Evolutionary conservation across 495 filamentous ascomycete genomes (phyloP), one percentile per base, ranked within the genome.

Genomic region (Talaromyces wortmannii): DNA sequence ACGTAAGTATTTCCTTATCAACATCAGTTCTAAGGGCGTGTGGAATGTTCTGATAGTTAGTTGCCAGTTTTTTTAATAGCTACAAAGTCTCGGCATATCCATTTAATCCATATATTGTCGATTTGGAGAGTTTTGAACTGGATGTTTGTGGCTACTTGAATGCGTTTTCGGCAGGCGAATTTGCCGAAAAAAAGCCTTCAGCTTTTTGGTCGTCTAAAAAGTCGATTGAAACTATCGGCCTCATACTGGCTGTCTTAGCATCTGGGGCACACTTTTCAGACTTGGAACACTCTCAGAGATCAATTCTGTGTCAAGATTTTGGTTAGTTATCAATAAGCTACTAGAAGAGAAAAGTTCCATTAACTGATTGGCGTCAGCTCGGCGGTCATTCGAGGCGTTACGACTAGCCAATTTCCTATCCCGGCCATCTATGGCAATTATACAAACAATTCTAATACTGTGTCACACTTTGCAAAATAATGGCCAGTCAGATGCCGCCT

Each of bases 241-340:
- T 63, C 55, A 23, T 83, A 0, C 69, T 83, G 48, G 79, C 79
- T 3, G 74, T 71, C 0, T 55, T 83, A 16, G 76, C 77, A 8
- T 72, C 73, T 31, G 79, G 79, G 7, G 75, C 71, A 17, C 79
- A 83, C 59, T 80, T 68, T 59, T 79, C 77, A 1, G 68, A 69
- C 44, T 55, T 79, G 12, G 68, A 65, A 6, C 59, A 67, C 43
- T 58, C 67, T 2, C 57, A 64, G 23, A 59, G 70, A 5, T 61
- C 64, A 1, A 63, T 68, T 15, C 45, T 65, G 10, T 58, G 62
- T 16, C 63, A 59, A n/a, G 67, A 73, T 23, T 65, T 72, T 55
- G 65, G 69, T 72, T 36, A 60, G 30, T 7, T 29, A 12, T 48
- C 5, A 5, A 13, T 7, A 7, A 2, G 5, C 30, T 29, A 16